Conservation (phyloP, 2,329 filamentous ascomycete species). For the Phyllosticta capitalensis region DNA sequence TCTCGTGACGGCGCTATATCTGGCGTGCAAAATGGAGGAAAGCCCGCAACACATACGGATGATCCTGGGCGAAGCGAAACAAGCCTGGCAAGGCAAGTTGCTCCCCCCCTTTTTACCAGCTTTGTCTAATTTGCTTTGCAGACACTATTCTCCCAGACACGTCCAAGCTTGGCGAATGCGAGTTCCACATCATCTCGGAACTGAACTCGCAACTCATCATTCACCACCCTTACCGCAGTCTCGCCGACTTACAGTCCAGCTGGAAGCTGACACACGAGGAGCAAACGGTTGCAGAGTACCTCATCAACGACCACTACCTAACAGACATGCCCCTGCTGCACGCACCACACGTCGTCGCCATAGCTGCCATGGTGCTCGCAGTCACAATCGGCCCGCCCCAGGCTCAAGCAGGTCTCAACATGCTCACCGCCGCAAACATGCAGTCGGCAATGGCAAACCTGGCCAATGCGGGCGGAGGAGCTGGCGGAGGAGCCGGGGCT, state of each 20-base stretch:
- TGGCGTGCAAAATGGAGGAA: constrained; percentile 98
- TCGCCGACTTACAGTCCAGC: constrained; percentile 60
- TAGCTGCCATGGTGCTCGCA: constrained; percentile 74
- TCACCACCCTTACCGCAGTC: constrained; percentile 80
- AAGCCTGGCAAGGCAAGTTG: constrained; percentile 51
- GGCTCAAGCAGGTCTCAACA: constrained; percentile 31
- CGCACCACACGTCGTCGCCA: constrained; percentile 78
- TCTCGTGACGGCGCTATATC: constrained; percentile 84
- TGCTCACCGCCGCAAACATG: constrained; percentile 32
- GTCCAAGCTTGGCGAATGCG: constrained; percentile 81
- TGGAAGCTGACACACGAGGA: constrained; percentile 71
- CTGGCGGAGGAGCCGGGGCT: constrained; percentile 12
- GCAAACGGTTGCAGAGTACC: constrained; percentile 62
- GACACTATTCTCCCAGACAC: constrained; percentile 65
- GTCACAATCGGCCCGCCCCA: constrained; percentile 68
- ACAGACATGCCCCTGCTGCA: constrained; percentile 83
- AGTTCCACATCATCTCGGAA: constrained; percentile 85
- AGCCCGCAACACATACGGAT: constrained; percentile 91
- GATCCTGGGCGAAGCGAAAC: constrained; percentile 75
- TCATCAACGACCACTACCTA: constrained; percentile 88
- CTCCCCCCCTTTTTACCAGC: not conserved
- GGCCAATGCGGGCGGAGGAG: constrained; percentile 18
- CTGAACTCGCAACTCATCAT: constrained; percentile 84
- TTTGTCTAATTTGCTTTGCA: constrained; percentile 17
- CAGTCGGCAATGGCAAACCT: constrained; percentile 27